Evolutionary conservation across 2,329 filamentous ascomycete genomes (phyloP).

Genomic region (Geoglossum cookeanum): DNA sequence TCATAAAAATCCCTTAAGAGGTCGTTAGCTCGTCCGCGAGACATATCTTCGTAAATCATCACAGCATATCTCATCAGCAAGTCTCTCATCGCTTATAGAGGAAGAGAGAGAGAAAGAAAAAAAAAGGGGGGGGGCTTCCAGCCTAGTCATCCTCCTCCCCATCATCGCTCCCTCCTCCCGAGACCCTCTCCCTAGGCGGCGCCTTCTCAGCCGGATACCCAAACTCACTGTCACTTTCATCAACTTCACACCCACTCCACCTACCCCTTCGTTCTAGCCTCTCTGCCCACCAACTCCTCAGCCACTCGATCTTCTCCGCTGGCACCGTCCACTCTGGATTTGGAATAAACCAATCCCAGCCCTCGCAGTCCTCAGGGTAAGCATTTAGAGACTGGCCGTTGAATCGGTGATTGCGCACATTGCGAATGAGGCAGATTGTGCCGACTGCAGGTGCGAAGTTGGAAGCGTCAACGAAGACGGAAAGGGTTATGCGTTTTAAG

Average conservation of each 20-base stretch:
- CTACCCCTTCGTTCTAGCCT: not conserved
- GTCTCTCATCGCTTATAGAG: not conserved
- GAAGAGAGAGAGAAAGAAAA: too few species aligned
- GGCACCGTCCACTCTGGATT: not conserved
- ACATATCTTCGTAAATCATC: too few species aligned
- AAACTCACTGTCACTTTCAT: not conserved
- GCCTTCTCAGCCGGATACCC: not conserved
- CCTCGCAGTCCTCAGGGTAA: conserved; percentile 8
- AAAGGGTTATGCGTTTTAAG: conserved; percentile 7
- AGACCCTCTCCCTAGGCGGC: not conserved
- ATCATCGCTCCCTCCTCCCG: not conserved
- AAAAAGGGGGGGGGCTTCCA: not conserved
- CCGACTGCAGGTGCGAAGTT: conserved; percentile 8
- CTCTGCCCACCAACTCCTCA: conserved; percentile 1
- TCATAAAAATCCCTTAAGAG: too few species aligned
- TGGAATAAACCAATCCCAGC: conserved; percentile 9
- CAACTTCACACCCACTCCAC: not conserved
- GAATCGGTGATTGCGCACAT: conserved; percentile 9
- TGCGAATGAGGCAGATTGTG: conserved; percentile 10
- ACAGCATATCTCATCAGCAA: not conserved
- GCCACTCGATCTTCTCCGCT: not conserved
- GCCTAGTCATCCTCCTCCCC: not conserved
- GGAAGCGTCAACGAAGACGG: conserved; percentile 8
- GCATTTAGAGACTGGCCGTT: conserved; percentile 9
- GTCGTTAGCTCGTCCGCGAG: too few species aligned